These are phyloP conservation scores for Amniculicola lignicola DNA, from an alignment of 495 filamentous ascomycete genomes.

Conservation along the genomic window DNA sequence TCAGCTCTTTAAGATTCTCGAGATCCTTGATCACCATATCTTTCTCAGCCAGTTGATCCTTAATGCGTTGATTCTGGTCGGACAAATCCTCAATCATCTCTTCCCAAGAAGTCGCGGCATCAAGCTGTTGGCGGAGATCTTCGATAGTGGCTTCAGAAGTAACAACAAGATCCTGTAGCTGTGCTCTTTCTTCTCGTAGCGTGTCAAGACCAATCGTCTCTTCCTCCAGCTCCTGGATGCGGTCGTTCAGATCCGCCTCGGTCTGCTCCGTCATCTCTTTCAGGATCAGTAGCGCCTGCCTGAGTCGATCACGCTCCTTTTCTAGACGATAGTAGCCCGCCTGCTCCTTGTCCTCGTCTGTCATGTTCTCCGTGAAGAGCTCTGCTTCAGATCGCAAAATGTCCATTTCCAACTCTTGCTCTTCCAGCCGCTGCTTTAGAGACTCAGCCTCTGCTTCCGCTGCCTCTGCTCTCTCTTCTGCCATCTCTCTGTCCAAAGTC, in stretches of 20 bases:
- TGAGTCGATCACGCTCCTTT: constrained; percentile 79
- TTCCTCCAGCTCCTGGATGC: constrained; percentile 74
- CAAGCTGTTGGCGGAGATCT: constrained; percentile 85
- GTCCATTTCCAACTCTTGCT: constrained; percentile 83
- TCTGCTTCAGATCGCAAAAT: constrained; percentile 83
- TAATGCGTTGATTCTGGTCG: constrained; percentile 75
- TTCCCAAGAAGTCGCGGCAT: constrained; percentile 80
- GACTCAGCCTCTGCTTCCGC: constrained; percentile 77
- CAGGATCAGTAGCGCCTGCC: constrained; percentile 77
- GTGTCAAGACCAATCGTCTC: constrained; percentile 70
- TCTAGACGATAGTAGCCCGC: constrained; percentile 91
- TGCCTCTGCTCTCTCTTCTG: constrained; percentile 83
- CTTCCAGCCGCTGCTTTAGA: constrained; percentile 70
- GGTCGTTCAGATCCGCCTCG: constrained; percentile 71
- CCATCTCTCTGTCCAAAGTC: constrained; percentile 90
- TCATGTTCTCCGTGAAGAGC: constrained; percentile 78
- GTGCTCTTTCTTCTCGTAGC: constrained; percentile 68
- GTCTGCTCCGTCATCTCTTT: constrained; percentile 83
- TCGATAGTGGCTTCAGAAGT: constrained; percentile 74
- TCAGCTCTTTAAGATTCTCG: constrained; percentile 82
- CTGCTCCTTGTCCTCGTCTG: constrained; percentile 78
- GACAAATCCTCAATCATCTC: constrained; percentile 91
- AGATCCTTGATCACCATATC: constrained; percentile 77
- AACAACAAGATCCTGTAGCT: constrained; percentile 66
- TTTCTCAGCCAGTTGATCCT: constrained; percentile 79